phyloP scores from a whole-genome alignment of 2,329 filamentous ascomycete genomes.

The Passalora sequoiae region DNA sequence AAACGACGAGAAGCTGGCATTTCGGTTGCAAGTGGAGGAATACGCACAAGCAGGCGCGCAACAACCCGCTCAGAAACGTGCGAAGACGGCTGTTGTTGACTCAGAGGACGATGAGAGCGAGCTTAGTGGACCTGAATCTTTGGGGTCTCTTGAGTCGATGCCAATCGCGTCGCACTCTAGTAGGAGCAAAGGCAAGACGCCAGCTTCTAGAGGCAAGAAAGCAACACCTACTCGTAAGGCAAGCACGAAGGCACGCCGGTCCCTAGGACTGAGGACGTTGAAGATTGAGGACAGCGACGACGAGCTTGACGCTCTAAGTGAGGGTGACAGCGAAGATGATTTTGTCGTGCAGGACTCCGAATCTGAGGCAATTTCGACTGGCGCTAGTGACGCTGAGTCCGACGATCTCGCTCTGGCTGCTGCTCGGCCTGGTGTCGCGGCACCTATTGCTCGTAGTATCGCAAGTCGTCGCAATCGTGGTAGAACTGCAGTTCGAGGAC shows the following conservation, averaged over 20 bases:
- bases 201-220: background rate
- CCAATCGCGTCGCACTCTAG: constrained; percentile 7
- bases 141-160: constrained; percentile 21
- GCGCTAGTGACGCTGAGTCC: constrained; percentile 32
- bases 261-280: constrained; percentile 25
- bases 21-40: constrained; percentile 35
- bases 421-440: constrained; percentile 7
- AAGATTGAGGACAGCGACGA: constrained; percentile 39
- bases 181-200: constrained; percentile 19
- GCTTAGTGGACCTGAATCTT: constrained; percentile 29
- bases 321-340: constrained; percentile 25
- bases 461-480: background rate
- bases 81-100: constrained; percentile 26
- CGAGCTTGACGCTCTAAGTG: constrained; percentile 32
- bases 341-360: constrained; percentile 31
- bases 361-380: constrained; percentile 25
- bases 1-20: constrained; percentile 30
- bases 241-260: constrained; percentile 22
- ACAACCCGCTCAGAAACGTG: constrained; percentile 25
- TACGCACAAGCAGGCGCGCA: constrained; percentile 23
- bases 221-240: constrained; percentile 20
- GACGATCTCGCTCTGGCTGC: constrained; percentile 25
- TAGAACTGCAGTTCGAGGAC: constrained; percentile 7
- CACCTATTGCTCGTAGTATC: background rate
- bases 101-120: constrained; percentile 29